These are phyloP conservation scores for Didymella pinodella DNA, from an alignment of 2,329 filamentous ascomycete genomes.

Conservation along the genomic window DNA sequence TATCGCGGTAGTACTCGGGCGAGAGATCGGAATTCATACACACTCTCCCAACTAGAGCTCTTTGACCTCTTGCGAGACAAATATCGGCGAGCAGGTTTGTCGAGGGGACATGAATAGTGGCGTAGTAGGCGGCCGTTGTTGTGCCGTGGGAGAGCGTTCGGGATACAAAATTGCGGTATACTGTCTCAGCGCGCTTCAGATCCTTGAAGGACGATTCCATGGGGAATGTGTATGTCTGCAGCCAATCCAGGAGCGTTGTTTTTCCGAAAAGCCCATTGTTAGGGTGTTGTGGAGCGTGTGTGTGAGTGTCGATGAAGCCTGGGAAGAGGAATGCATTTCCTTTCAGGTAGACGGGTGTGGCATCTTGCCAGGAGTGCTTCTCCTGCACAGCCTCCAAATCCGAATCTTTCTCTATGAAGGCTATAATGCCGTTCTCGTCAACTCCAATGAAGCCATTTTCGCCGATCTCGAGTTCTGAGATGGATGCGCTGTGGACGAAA, in stretches of 20 bases:
- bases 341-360: slow-evolving; percentile 48
- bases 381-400: slow-evolving; percentile 31
- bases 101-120: slow-evolving; percentile 82
- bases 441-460: slow-evolving; percentile 60
- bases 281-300: slow-evolving; percentile 93
- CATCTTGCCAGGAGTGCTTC: slow-evolving; percentile 51
- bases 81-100: slow-evolving; percentile 92
- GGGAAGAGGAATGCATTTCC: slow-evolving; percentile 80
- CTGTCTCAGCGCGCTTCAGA: slow-evolving; percentile 67
- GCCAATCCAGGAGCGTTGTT: slow-evolving; percentile 90
- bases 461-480: slow-evolving; percentile 59
- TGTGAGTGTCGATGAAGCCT: slow-evolving; percentile 90
- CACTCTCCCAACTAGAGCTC: slow-evolving; percentile 90
- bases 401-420: slow-evolving; percentile 54
- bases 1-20: slow-evolving; percentile 82
- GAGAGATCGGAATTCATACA: slow-evolving; percentile 84
- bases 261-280: slow-evolving; percentile 95
- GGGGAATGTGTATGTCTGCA: slow-evolving; percentile 93
- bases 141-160: slow-evolving; percentile 89
- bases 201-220: slow-evolving; percentile 79
- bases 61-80: slow-evolving; percentile 80
- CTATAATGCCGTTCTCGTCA: slow-evolving; percentile 61
- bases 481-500: slow-evolving; percentile 65
- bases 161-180: slow-evolving; percentile 80
- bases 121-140: slow-evolving; percentile 93